A percentile compares a stretch with the other conserved stretches of the same genome.
These are phyloP conservation scores for Lignosus rhinocerotis DNA, from an alignment of 1,284 basidiomycete genomes.

Conservation along the genomic window DNA sequence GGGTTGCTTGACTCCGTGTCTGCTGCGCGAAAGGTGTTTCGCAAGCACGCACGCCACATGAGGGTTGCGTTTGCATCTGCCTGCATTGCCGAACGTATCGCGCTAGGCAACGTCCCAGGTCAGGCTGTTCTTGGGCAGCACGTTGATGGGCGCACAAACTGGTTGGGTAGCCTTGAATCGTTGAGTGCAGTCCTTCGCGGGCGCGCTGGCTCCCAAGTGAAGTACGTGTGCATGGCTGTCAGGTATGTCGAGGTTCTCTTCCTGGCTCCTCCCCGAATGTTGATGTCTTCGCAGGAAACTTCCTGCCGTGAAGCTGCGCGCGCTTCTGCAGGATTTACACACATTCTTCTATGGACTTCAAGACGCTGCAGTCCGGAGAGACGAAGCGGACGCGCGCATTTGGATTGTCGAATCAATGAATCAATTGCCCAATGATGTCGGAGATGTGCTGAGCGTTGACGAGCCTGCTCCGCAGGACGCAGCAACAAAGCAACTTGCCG, in stretches of 20 bases:
- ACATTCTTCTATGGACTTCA: constrained; percentile 36
- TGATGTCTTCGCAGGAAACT: constrained; percentile 43
- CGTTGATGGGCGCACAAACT: constrained; percentile 10
- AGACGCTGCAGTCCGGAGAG: constrained; percentile 25
- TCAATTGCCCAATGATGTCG: constrained; percentile 21
- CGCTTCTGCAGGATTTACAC: constrained; percentile 42
- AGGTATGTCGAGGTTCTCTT: constrained; percentile 41
- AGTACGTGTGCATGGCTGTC: constrained; percentile 44
- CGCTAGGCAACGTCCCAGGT: constrained; percentile 39
- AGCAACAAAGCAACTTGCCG: constrained; percentile 17
- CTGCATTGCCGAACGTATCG: constrained; percentile 41
- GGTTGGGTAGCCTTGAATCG: constrained; percentile 29
- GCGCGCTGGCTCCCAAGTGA: constrained; percentile 41
- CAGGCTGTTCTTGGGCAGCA: constrained; percentile 18
- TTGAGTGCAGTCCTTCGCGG: constrained; percentile 44
- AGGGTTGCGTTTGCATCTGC: constrained; percentile 52
- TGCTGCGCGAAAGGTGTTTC: constrained; percentile 41
- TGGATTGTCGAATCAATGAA: constrained; percentile 36
- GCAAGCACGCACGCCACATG: constrained; percentile 34
- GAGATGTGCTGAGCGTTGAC: neutral
- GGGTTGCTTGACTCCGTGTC: constrained; percentile 35
- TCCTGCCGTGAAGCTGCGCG: constrained; percentile 36
- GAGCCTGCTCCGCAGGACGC: constrained; percentile 1
- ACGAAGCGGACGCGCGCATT: constrained; percentile 39
- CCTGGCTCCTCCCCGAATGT: neutral